Evolutionary conservation across 2,329 filamentous ascomycete genomes (phyloP).

Genomic region (Graphiopsis chlorocephala): DNA sequence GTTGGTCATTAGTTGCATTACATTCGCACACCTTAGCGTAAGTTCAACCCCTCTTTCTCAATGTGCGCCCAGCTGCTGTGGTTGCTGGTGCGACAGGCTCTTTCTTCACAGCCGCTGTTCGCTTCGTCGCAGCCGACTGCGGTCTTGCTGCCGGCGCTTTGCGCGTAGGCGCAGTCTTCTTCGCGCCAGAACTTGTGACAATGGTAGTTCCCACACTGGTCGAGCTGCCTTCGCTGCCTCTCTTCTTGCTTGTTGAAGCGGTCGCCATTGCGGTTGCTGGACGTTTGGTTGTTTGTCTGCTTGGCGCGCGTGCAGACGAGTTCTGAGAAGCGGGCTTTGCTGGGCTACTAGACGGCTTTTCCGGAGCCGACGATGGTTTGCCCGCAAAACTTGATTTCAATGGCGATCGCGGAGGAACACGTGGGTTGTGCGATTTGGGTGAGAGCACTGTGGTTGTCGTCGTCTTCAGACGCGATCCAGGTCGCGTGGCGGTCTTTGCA

Average conservation of each 20-base stretch:
- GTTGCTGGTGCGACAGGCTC: slow-evolving; percentile 23
- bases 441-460: slow-evolving; percentile 63
- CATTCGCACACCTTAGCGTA: neutral
- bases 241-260: slow-evolving; percentile 27
- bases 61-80: slow-evolving; percentile 24
- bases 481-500: slow-evolving; percentile 33
- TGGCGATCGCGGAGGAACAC: slow-evolving; percentile 60
- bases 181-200: slow-evolving; percentile 45
- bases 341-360: slow-evolving; percentile 54
- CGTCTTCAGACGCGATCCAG: slow-evolving; percentile 25
- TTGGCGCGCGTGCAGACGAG: slow-evolving; percentile 60
- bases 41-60: slow-evolving; percentile 32
- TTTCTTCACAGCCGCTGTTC: slow-evolving; percentile 24
- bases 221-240: slow-evolving; percentile 58
- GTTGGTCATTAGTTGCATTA: slow-evolving; percentile 11
- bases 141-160: slow-evolving; percentile 39
- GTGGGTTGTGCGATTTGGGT: slow-evolving; percentile 77
- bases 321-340: slow-evolving; percentile 44
- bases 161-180: slow-evolving; percentile 44
- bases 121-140: slow-evolving; percentile 41
- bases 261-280: slow-evolving; percentile 39
- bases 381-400: slow-evolving; percentile 49
- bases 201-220: slow-evolving; percentile 62
- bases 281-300: slow-evolving; percentile 55
- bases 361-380: slow-evolving; percentile 55